Base-by-base conservation (phyloP, 345 rosid genomes). In the Syzygium grande region DNA sequence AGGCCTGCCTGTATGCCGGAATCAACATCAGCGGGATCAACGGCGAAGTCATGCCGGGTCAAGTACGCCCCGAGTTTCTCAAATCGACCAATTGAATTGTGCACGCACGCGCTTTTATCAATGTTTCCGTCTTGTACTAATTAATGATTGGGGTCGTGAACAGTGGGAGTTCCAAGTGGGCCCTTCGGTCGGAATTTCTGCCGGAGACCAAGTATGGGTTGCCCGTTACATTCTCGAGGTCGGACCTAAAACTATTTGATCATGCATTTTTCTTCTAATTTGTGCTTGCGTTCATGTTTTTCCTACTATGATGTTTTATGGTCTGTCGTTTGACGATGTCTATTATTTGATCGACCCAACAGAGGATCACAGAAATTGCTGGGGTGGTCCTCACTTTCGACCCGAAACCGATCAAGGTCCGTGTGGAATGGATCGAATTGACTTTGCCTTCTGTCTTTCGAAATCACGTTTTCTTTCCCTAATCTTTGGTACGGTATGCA, bases 31-130 rank as follows among this genome's bases (percentile, higher is more conserved):
- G 97, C 51, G 99, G 99, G 29, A 94, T 94, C 88, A 95, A 96
- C 46, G 98, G 97, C 2, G 99, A 96, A 90, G 98, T 96, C 25
- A 96, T 96, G 99, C 97, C 99, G 0, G 97, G 96, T 12, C 98
- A 95, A 92, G 97, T 96, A 86, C 9, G 49, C 2, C 10, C 30
- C 4, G 2, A 12, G n/a, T 10, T 86, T 53, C 11, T 63, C 19
- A 6, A 14, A 19, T 15, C n/a, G 46, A 34, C 49, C 9, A 19
- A 34, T 73, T 30, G 46, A 73, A 17, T 34, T 7, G 0, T 19
- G 46, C 12, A 34, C 25, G 12, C 17, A 3, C 19, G 9, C 22
- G 6, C n/a, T 84, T 84, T 3, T 55, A 63, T 84, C 16, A 46
- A 63, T 41, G 14, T 59, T 46, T 46, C 29, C 4, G 1, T 84